Conservation (phyloP, 139 green algal genomes). For the Chlamydomonas sp. region DNA sequence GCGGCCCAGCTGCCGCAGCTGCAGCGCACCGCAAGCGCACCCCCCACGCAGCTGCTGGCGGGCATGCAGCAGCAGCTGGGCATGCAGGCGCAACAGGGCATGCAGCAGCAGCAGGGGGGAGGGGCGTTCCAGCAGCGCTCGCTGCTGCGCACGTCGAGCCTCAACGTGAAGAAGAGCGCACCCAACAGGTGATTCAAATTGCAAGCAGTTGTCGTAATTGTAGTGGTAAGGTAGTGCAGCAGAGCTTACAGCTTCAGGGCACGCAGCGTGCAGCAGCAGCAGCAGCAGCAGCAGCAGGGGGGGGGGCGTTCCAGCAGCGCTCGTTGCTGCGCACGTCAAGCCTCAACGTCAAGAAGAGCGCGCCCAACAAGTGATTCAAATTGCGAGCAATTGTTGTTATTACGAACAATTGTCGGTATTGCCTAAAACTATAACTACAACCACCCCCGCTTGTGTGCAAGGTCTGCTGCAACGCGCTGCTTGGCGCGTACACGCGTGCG, state of each 20-base stretch:
- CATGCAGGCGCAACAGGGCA: no score
- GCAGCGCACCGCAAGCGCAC: constrained; percentile 14
- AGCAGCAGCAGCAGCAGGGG: neutral
- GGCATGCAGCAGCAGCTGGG: no score
- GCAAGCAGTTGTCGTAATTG: no score
- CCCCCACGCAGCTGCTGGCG: no score
- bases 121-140: constrained; percentile 18
- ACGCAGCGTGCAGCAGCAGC: no score
- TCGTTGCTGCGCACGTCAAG: constrained; percentile 37
- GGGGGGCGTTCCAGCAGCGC: constrained; percentile 14
- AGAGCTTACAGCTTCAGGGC: no score
- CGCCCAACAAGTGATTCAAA: constrained; percentile 46
- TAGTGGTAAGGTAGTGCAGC: no score
- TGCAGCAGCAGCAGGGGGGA: neutral
- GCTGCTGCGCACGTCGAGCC: constrained; percentile 36
- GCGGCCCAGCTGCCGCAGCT: no score
- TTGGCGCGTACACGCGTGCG: constrained; percentile 73
- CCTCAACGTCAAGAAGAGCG: constrained; percentile 54
- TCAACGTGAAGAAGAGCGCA: constrained; percentile 54
- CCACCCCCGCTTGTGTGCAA: no score
- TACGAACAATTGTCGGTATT: no score
- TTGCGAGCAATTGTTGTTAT: no score
- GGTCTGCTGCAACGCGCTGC: constrained; percentile 84
- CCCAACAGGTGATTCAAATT: constrained; percentile 48
- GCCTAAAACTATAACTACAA: no score